Base-by-base conservation (phyloP, 345 rosid species). In the Dipteronia dyeriana region DNA sequence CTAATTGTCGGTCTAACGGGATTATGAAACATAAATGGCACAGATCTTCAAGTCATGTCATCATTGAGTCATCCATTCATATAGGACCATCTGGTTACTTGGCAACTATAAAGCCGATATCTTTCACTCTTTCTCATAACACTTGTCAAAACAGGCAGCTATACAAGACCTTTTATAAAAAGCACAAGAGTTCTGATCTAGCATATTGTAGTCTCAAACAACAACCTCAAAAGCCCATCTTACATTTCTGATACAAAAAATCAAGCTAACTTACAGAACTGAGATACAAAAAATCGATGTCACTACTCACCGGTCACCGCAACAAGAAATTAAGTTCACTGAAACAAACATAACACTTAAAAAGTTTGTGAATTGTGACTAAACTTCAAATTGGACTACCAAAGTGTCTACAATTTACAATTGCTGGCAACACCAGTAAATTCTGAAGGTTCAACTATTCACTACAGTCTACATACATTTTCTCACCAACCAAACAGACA, bases 181-280 rank as follows among this genome's bases (percentile, higher is more conserved):
- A 72, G 99, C 95, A 79, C 97, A 96, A 1, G 97, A 84, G 76
- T 57, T 86, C 87, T 88, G 92, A 38, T 98, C 97, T 16, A 94
- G 84, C 83, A 96, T 26, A 26, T 26, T 79, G 85, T 91, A 94
- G 76, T 94, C 99, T 34, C 96, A 91, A 75, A 86, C 80, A 66
- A 94, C 76, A 75, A 90, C 98, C 0, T 97, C 90, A 80, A 89
- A 92, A 75, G 82, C 85, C 97, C 97, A 94, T 82, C 86, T 92
- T 76, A 90, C 94, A 57, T 92, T 96, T 78, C 97, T 86, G 22
- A 96, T 92, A 80, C 6, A 26, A 26, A 56, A 17, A 66, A 20
- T 66, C 73, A 17, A 23, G 9, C 66, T 31, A 61, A 49, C 9
- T n/a, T n/a, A 31, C 38, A 11, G 9, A 62, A 62, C 34, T 7